Evolutionary conservation across 1,139 yeast species (phyloP), one percentile per base, ranked within the genome.

Genomic region (Suhomyces taliae): DNA sequence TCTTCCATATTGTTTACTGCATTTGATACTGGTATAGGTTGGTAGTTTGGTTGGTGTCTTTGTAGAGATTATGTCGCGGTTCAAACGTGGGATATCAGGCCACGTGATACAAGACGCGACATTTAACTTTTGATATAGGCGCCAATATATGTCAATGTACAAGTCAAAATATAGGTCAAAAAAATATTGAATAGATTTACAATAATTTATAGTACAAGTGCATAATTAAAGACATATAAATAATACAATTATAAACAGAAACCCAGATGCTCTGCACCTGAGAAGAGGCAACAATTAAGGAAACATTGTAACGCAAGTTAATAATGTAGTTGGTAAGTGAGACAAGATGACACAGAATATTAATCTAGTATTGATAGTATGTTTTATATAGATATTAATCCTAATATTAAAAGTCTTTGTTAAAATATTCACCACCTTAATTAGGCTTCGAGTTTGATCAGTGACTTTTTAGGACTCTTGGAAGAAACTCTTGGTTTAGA

Each of bases 1-100:
- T 32, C 39, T 34, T 37, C 44, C 53, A 47, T 49, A 26, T 38
- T 50, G 47, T 36, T 44, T 43, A 34, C 46, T 44, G 35, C 49
- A 50, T 43, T 40, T 39, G 50, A 37, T 12, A 31, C 31, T 43
- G 36, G 33, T 15, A n/a, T 27, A 14, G 2, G 10, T 24, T 32
- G 32, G 14, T 31, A 10, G 24, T 41, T 24, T 31, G n/a, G 44
- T 24, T 35, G 19, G 26, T 34, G 10, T 9, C 32, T 4, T 27
- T 37, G 12, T 19, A 9, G 27, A 11, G 19, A 11, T 10, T 26
- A 9, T 27, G 38, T 34, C 32, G 34, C 12, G 40, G 12, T 6
- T 29, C 14, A 27, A 44, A 44, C 46, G 46, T 44, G 46, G 43
- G 43, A 44, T 36, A 26, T 36, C 10, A 19, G n/a, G 32, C 26